Percentiles rank a stretch among this genome's conserved stretches.
phyloP scores from a whole-genome alignment of 2,329 filamentous ascomycete genomes.

The Fusarium newnesense region DNA sequence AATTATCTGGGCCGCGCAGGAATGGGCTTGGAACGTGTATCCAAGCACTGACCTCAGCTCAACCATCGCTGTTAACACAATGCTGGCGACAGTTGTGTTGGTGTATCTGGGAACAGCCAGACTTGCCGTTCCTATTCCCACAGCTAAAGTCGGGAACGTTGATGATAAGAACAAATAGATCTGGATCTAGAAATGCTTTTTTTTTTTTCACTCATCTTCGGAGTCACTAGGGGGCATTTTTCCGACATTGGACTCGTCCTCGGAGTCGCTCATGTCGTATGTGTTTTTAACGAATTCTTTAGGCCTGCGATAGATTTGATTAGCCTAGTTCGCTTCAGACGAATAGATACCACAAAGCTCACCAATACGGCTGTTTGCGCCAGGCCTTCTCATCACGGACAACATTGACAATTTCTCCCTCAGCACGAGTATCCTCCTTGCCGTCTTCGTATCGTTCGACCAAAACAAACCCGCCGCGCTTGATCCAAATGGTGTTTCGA shows the following conservation, averaged over 20 bases:
- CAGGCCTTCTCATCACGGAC: constrained; percentile 91
- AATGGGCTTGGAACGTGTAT: constrained; percentile 94
- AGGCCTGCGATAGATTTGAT: constrained; percentile 66
- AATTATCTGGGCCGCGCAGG: constrained; percentile 79
- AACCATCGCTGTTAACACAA: constrained; percentile 72
- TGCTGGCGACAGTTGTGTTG: constrained; percentile 73
- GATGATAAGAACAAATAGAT: constrained; percentile 48
- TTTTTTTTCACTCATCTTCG: constrained; percentile 62
- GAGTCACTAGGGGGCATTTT: constrained; percentile 87
- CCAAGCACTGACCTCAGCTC: constrained; percentile 75
- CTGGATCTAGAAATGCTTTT: constrained; percentile 22
- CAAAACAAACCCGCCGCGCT: constrained; percentile 86
- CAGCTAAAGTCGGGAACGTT: constrained; percentile 18
- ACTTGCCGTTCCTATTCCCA: constrained; percentile 44
- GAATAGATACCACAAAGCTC: constrained; percentile 32
- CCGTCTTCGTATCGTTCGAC: constrained; percentile 74
- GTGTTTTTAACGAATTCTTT: constrained; percentile 78
- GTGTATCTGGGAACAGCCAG: constrained; percentile 68
- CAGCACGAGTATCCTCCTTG: constrained; percentile 79
- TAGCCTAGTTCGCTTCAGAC: constrained; percentile 18
- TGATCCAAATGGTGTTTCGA: constrained; percentile 93
- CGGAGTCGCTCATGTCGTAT: constrained; percentile 72
- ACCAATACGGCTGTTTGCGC: constrained; percentile 93
- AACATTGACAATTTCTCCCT: constrained; percentile 91
- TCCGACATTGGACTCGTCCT: constrained; percentile 82